Base-by-base conservation (phyloP, 78 protist genomes). In the Chrysochromulina tobinii region DNA sequence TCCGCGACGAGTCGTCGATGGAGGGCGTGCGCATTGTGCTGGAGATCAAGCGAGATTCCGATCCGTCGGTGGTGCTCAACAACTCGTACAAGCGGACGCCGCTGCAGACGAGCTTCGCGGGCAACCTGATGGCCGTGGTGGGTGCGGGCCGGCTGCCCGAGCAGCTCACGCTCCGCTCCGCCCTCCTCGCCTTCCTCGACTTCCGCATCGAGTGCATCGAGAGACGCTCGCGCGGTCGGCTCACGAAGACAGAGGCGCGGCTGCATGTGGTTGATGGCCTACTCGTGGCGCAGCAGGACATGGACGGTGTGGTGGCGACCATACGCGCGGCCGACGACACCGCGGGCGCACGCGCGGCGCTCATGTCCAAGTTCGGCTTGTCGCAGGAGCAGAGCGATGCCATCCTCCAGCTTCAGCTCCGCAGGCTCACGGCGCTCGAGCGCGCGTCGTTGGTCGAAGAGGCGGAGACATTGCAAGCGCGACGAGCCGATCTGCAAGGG, bases 351-450 rank as follows among this genome's bases (percentile, higher is more conserved):
- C 48, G 25, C 3, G 89, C 1, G 69, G 7, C 55, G 38, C 89
- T 85, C 51, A 48, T 12, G 53, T 8, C 88, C 51, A 3, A 15
- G 23, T 83, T 58, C 51, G 68, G 53, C 23, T 67, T 84, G 8
- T 15, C 48, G 25, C 21, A 54, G 53, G 88, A n/a, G 57, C 89
- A 85, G 15, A 81, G 81, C 15, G 79, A 61, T 1, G 90, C 90
- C 18, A 51, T 88, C 23, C 23, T 88, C 20, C 7, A 59, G 53
- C 3, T 88, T 77, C 90, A 27, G 61, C 57, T 88, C 57, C 67
- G 90, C 75, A 54, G 72, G 21, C 90, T 88, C 15, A 88, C 90
- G 8, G 54, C 23, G 25, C 64, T 84, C 20, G 89, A 84, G 89
- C 3, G 5, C 7, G 23, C 2, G 25, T 0, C 1, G 75, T 53